Conservation (phyloP, 192 early-diverging fungal species). For the Coemansia sp. region DNA sequence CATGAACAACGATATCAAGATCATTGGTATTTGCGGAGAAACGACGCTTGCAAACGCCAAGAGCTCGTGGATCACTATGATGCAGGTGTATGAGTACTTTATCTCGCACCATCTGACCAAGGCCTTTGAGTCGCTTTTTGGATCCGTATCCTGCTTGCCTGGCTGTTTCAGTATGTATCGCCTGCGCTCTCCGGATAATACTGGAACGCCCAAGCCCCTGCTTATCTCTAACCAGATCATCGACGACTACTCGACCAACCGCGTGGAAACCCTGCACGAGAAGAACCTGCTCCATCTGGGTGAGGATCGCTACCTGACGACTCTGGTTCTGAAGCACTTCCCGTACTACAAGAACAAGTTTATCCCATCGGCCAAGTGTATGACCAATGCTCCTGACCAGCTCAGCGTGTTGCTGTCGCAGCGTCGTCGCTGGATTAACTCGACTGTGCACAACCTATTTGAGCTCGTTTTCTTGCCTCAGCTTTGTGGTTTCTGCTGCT, state of each 20-base stretch:
- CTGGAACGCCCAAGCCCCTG: slow-evolving; percentile 72
- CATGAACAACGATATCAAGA: slow-evolving; percentile 86
- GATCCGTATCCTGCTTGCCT: slow-evolving; percentile 94
- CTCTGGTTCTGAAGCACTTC: slow-evolving; percentile 94
- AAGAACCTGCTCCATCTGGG: slow-evolving; percentile 98
- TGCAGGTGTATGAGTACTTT: slow-evolving; percentile 99
- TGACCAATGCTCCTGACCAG: slow-evolving; percentile 90
- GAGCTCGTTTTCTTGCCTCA: slow-evolving; percentile 89
- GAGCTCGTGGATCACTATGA: slow-evolving; percentile 94
- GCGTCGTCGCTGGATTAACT: slow-evolving; percentile 99
- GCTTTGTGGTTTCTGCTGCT: slow-evolving; percentile 95
- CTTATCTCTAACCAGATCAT: slow-evolving; percentile 87
- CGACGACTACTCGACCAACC: slow-evolving; percentile 89
- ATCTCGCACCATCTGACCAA: slow-evolving; percentile 96
- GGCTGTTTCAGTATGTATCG: slow-evolving; percentile 99
- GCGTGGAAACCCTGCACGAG: slow-evolving; percentile 95
- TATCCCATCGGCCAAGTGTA: slow-evolving; percentile 87
- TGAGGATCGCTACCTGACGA: slow-evolving; percentile 98
- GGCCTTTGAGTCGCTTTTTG: slow-evolving; percentile 97
- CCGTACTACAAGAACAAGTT: slow-evolving; percentile 94
- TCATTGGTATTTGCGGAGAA: slow-evolving; percentile 95
- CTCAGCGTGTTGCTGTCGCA: slow-evolving; percentile 94
- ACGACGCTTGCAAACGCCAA: slow-evolving; percentile 91
- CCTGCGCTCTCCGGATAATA: slow-evolving; percentile 75
- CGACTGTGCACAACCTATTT: slow-evolving; percentile 97